phyloP scores from a whole-genome alignment of 352 stramenopile genomes.

The Phytophthora ramorum region DNA sequence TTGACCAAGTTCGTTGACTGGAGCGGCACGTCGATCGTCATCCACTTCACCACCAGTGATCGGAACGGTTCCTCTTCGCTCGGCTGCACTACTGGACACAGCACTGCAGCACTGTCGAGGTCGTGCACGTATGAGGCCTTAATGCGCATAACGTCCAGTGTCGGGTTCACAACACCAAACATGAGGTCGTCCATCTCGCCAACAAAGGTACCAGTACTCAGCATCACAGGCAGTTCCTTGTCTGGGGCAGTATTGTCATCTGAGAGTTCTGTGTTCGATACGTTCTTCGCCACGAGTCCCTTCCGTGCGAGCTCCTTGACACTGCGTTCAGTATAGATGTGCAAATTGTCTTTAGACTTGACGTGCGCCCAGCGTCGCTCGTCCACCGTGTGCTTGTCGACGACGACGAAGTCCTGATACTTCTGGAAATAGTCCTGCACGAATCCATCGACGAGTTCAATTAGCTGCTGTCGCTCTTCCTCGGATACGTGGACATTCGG shows the following conservation, averaged over 20 bases:
- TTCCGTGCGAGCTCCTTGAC: conserved; percentile 12
- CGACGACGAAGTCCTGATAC: conserved; percentile 28
- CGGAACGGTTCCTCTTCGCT: conserved; percentile 33
- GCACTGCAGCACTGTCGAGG: conserved; percentile 34
- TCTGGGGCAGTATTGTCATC: not conserved
- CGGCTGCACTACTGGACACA: conserved; percentile 30
- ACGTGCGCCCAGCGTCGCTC: conserved; percentile 20
- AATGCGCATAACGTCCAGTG: conserved; percentile 44
- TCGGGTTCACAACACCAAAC: conserved; percentile 44
- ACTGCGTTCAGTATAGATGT: conserved; percentile 24
- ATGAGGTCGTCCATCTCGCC: conserved; percentile 49
- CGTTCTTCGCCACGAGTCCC: conserved; percentile 3
- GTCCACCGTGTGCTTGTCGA: conserved; percentile 24
- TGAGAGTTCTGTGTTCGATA: not conserved
- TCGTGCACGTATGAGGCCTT: conserved; percentile 46
- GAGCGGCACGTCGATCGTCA: conserved; percentile 33
- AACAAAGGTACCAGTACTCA: conserved; percentile 35
- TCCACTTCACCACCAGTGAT: conserved; percentile 40
- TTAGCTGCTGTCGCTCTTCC: too few relatives aligned
- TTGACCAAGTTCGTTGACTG: conserved; percentile 22
- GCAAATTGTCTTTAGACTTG: conserved; percentile 37
- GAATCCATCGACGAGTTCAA: too few relatives aligned
- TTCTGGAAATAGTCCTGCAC: too few relatives aligned
- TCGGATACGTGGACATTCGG: too few relatives aligned
- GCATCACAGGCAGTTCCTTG: conserved; percentile 25